Percentiles rank a stretch among this genome's conserved stretches.
phyloP scores from a whole-genome alignment of 345 rosid species.

The Diplotaxis tenuifolia region DNA sequence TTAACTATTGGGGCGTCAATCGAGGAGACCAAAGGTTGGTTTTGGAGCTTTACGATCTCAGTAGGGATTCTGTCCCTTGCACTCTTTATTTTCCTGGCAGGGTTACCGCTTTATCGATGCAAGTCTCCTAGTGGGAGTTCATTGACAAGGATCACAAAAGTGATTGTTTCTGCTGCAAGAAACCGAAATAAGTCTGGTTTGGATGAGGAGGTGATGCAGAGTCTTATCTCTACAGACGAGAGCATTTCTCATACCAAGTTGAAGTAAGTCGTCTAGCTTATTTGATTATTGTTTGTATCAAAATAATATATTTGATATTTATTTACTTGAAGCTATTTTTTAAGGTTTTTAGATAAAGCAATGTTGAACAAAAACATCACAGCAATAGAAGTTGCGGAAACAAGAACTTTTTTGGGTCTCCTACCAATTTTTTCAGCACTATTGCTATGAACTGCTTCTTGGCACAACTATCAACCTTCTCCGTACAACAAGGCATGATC shows the following conservation, averaged over 20 bases:
- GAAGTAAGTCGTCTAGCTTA: constrained; percentile 8
- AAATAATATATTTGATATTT: no score
- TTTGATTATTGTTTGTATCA: no score
- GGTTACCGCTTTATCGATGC: constrained; percentile 45
- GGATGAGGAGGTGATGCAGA: constrained; percentile 16
- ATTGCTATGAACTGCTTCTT: constrained; percentile 61
- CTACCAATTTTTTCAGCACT: constrained; percentile 56
- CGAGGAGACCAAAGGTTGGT: constrained; percentile 32
- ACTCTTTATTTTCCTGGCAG: constrained; percentile 39
- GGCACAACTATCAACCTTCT: constrained; percentile 58
- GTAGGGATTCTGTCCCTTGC: constrained; percentile 31
- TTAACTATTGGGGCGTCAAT: constrained; percentile 51
- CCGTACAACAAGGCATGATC: constrained; percentile 52
- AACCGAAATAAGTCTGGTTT: constrained; percentile 7
- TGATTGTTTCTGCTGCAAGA: constrained; percentile 26
- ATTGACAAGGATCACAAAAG: constrained; percentile 43
- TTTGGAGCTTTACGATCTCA: constrained; percentile 32
- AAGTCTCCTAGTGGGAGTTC: constrained; percentile 54
- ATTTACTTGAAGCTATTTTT: no score
- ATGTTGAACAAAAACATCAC: constrained; percentile 31
- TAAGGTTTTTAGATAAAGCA: neutral
- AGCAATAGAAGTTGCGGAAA: constrained; percentile 43
- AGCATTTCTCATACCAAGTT: constrained; percentile 15
- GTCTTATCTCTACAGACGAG: neutral
- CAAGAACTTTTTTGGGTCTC: constrained; percentile 46